Evolutionary conservation across 2,329 filamentous ascomycete species (phyloP).

Genomic region (Colletotrichum sojae): DNA sequence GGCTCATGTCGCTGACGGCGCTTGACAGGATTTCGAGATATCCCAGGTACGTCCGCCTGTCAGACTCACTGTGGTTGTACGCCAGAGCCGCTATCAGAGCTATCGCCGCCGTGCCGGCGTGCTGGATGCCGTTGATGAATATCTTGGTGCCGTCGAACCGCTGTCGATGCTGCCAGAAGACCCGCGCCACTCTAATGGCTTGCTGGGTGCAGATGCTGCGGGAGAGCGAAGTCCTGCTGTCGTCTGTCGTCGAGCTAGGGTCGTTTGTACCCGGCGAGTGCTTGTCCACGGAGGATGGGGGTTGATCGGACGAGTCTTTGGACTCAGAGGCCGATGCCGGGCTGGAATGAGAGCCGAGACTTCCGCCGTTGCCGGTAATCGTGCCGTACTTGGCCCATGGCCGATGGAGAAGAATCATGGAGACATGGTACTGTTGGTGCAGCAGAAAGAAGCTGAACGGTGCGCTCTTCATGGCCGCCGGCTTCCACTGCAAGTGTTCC

Average conservation of each 20-base stretch:
- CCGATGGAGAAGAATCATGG: conserved; percentile 66
- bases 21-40: conserved; percentile 68
- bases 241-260: conserved; percentile 53
- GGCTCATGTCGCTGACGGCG: conserved; percentile 66
- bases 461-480: conserved; percentile 63
- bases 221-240: conserved; percentile 60
- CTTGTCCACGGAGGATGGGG: conserved; percentile 42
- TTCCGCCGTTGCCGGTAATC: conserved; percentile 49
- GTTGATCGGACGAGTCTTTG: conserved; percentile 14
- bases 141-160: conserved; percentile 66
- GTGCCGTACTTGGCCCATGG: conserved; percentile 67
- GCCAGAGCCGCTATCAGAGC: conserved; percentile 66
- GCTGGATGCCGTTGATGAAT: conserved; percentile 65
- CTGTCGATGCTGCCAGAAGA: conserved; percentile 69
- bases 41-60: conserved; percentile 56
- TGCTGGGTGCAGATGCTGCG: conserved; percentile 69
- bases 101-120: conserved; percentile 68
- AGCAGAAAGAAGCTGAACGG: conserved; percentile 67
- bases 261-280: conserved; percentile 49
- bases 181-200: conserved; percentile 65
- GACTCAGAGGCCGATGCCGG: conserved; percentile 45
- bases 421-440: conserved; percentile 69
- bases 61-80: conserved; percentile 52
- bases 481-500: conserved; percentile 63
- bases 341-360: conserved; percentile 51